These are phyloP conservation scores for Fonsecaea pedrosoi DNA, from an alignment of 2,329 filamentous ascomycete genomes.

Conservation along the genomic window DNA sequence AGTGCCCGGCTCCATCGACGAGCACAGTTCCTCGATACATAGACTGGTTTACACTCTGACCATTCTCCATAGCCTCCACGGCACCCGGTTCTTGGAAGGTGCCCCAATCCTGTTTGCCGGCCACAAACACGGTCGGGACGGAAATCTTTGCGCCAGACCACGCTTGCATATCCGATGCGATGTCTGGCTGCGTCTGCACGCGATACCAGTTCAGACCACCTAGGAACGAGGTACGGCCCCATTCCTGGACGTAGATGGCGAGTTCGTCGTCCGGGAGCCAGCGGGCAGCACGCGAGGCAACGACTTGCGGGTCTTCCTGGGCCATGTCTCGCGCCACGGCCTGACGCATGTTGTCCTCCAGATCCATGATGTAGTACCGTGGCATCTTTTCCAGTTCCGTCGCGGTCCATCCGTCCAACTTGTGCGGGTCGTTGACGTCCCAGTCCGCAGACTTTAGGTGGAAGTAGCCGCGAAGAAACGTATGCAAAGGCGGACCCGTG, in stretches of 20 bases:
- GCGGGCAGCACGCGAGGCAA: conserved; percentile 29
- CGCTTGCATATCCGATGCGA: conserved; percentile 60
- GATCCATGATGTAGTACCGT: conserved; percentile 72
- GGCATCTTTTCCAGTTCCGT: conserved; percentile 66
- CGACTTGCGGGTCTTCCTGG: conserved; percentile 52
- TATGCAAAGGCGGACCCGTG: conserved; percentile 58
- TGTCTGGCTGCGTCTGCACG: conserved; percentile 60
- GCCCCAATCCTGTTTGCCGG: conserved; percentile 69
- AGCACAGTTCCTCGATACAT: conserved; percentile 60
- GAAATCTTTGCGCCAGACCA: conserved; percentile 68
- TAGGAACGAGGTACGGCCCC: conserved; percentile 67
- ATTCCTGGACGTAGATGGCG: conserved; percentile 66
- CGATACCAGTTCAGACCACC: conserved; percentile 73
- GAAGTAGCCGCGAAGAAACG: conserved; percentile 71
- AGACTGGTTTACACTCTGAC: conserved; percentile 62
- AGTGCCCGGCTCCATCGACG: conserved; percentile 70
- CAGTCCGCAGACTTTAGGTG: conserved; percentile 71
- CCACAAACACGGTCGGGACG: conserved; percentile 67
- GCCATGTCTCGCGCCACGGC: conserved; percentile 63
- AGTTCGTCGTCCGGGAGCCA: conserved; percentile 69
- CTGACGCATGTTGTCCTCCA: conserved; percentile 64
- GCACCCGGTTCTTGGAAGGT: conserved; percentile 71
- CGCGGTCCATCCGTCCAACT: conserved; percentile 64
- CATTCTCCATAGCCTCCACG: conserved; percentile 62
- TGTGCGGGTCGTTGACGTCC: conserved; percentile 60